phyloP scores from a whole-genome alignment of 1,284 basidiomycete genomes.

The Boletellus dicymbophilus region DNA sequence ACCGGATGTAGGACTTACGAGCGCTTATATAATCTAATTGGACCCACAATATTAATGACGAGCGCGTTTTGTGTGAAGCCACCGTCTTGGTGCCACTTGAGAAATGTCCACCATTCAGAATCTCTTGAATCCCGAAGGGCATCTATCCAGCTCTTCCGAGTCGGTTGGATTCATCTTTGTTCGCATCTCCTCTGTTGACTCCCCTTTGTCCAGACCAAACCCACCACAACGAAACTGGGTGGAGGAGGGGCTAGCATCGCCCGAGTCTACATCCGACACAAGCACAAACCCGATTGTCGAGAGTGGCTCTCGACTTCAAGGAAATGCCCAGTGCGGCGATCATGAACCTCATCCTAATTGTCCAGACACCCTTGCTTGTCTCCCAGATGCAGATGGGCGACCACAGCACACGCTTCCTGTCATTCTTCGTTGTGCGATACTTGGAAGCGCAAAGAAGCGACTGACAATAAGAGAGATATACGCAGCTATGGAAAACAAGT shows the following conservation, averaged over 20 bases:
- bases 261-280: conserved; percentile 27
- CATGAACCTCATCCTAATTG: conserved; percentile 71
- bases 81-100: conserved; percentile 20
- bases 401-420: conserved; percentile 81
- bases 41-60: conserved; percentile 32
- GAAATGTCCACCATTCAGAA: conserved; percentile 56
- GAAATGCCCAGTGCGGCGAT: conserved; percentile 30
- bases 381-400: conserved; percentile 73
- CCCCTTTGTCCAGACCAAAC: conserved; percentile 26
- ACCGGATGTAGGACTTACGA: conserved; percentile 21
- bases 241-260: conserved; percentile 19
- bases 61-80: conserved; percentile 11
- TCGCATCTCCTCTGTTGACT: conserved; percentile 10
- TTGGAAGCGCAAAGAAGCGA: conserved; percentile 72
- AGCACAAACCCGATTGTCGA: conserved; percentile 15
- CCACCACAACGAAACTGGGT: conserved; percentile 15
- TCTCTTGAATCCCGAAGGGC: conserved; percentile 54
- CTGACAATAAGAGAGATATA: conserved; percentile 82
- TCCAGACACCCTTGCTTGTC: conserved; percentile 71
- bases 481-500: conserved; percentile 80
- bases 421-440: conserved; percentile 77
- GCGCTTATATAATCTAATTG: conserved; percentile 30
- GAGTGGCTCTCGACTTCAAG: conserved; percentile 4
- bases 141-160: conserved; percentile 38
- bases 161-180: conserved; percentile 28